phyloP scores from a whole-genome alignment of 2,329 filamentous ascomycete species.

The Aspergillus oerlinghausenensis region DNA sequence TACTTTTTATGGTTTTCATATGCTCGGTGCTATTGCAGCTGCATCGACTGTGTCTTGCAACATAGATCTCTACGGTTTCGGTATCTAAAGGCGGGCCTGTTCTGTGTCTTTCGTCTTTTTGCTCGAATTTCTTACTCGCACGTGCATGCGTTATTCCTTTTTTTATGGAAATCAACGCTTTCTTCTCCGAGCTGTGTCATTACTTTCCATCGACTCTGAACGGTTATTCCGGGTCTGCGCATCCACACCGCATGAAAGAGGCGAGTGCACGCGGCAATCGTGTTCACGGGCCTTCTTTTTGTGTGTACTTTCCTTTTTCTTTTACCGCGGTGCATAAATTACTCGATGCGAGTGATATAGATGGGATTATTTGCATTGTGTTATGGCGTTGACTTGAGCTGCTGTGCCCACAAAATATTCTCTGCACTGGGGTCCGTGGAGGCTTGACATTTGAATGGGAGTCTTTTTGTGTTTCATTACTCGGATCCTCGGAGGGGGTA shows the following conservation, averaged over 20 bases:
- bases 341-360: constrained; percentile 24
- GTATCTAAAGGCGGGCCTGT: constrained; percentile 37
- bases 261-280: neutral
- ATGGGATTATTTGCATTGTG: constrained; percentile 38
- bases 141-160: constrained; percentile 17
- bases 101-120: constrained; percentile 14
- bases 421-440: constrained; percentile 31
- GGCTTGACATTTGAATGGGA: constrained; percentile 25
- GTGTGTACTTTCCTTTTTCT: constrained; percentile 3
- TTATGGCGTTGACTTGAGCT: constrained; percentile 41
- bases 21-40: constrained; percentile 37
- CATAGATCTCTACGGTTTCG: constrained; percentile 39
- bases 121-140: constrained; percentile 10
- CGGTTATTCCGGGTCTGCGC: constrained; percentile 7
- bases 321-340: constrained; percentile 14
- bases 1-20: constrained; percentile 37
- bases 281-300: constrained; percentile 1
- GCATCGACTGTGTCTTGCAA: constrained; percentile 37
- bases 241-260: constrained; percentile 9
- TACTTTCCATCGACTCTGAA: constrained; percentile 10
- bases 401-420: constrained; percentile 29
- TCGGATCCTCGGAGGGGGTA: constrained; percentile 34
- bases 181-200: constrained; percentile 23
- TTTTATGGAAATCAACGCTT: constrained; percentile 16
- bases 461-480: constrained; percentile 26